phyloP scores from a whole-genome alignment of 1,139 yeast species.

The Blastobotrys proliferans region DNA sequence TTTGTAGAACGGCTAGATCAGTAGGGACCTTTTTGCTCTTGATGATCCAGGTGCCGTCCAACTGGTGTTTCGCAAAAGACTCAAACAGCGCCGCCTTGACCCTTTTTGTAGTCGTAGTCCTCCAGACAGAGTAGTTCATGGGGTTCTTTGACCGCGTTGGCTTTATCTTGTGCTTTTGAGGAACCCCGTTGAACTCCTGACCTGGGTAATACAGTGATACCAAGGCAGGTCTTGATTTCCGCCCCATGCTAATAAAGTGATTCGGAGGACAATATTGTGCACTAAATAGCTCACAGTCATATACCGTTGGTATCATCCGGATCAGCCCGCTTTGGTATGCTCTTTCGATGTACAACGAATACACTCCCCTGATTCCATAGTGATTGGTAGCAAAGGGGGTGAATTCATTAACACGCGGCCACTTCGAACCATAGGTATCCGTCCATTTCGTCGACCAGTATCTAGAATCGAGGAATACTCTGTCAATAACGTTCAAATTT shows the following conservation, averaged over 20 bases:
- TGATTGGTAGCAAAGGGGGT: constrained; percentile 21
- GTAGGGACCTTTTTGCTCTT: constrained; percentile 41
- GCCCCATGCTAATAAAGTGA: constrained; percentile 42
- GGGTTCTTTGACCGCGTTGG: constrained; percentile 35
- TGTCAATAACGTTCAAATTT: background rate
- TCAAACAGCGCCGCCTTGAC: constrained; percentile 36
- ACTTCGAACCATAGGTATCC: background rate
- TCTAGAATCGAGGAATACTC: constrained; percentile 1
- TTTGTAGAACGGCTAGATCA: constrained; percentile 19
- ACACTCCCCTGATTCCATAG: constrained; percentile 27
- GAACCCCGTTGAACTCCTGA: constrained; percentile 29
- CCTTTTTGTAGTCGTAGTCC: constrained; percentile 41
- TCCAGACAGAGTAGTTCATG: constrained; percentile 39
- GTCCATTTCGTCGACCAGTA: background rate
- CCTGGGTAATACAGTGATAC: constrained; percentile 25
- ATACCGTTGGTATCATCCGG: constrained; percentile 18
- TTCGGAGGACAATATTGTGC: constrained; percentile 43
- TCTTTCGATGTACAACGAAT: constrained; percentile 21
- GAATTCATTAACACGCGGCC: constrained; percentile 20
- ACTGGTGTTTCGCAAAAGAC: constrained; percentile 29
- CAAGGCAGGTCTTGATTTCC: constrained; percentile 52
- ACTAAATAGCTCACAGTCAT: constrained; percentile 18
- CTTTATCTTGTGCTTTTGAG: constrained; percentile 7
- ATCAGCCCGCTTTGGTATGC: constrained; percentile 19
- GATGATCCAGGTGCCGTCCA: constrained; percentile 49